phyloP scores from a whole-genome alignment of 2,329 filamentous ascomycete genomes.

The Pseudofabraea citricarpa region DNA sequence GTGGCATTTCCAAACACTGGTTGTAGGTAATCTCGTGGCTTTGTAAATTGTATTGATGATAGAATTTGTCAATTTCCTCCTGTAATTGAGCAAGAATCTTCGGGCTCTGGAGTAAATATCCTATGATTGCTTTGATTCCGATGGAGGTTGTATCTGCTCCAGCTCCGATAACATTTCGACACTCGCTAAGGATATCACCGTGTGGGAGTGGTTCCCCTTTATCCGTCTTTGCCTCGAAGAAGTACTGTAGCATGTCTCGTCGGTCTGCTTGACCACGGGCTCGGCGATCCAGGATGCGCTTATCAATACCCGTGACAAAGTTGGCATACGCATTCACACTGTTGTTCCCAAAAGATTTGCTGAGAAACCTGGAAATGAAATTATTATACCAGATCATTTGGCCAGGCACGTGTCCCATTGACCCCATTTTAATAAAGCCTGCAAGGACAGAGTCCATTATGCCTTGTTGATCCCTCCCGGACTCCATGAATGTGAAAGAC shows the following conservation, averaged over 20 bases:
- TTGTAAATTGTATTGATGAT: neutral
- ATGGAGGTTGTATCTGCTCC: constrained; percentile 6
- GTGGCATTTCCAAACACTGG: neutral
- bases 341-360: too few relatives aligned
- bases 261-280: neutral
- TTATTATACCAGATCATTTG: too few relatives aligned
- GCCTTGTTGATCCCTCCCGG: neutral
- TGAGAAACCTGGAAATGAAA: too few relatives aligned
- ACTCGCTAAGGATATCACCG: constrained; percentile 1
- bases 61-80: constrained; percentile 3
- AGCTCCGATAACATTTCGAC: constrained; percentile 1
- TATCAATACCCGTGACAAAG: too few relatives aligned
- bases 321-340: too few relatives aligned
- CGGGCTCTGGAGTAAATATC: neutral
- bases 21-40: neutral
- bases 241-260: constrained; percentile 5
- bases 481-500: constrained; percentile 33
- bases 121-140: neutral
- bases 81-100: constrained; percentile 1
- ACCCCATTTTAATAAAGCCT: neutral
- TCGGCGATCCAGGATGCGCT: constrained; percentile 1
- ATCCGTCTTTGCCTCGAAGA: constrained; percentile 1
- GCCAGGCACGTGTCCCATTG: too few relatives aligned
- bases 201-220: constrained; percentile 1
- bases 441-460: neutral